A percentile compares a stretch with the other conserved stretches of the same genome.
These are phyloP conservation scores for Candida tibetensis DNA, from an alignment of 805 yeast species.

Conservation along the genomic window DNA sequence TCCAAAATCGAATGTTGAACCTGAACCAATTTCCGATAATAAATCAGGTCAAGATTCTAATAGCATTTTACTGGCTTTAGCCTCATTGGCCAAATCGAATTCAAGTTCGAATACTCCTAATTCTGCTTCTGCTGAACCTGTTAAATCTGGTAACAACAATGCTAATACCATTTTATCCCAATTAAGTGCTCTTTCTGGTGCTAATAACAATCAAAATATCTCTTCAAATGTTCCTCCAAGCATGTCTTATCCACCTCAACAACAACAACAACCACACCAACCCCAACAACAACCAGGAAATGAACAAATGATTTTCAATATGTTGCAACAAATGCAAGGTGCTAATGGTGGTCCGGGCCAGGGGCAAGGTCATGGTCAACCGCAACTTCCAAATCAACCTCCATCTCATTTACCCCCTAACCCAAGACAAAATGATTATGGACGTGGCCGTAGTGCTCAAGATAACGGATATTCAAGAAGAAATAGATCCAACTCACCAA, in stretches of 20 bases:
- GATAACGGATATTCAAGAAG: constrained; percentile 44
- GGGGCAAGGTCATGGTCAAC: constrained; percentile 4
- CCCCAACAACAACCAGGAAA: constrained; percentile 18
- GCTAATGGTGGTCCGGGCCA: constrained; percentile 2
- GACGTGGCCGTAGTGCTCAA: constrained; percentile 28
- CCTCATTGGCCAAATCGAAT: constrained; percentile 53
- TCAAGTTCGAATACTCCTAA: constrained; percentile 31
- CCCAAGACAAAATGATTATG: constrained; percentile 15
- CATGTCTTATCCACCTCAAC: constrained; percentile 11
- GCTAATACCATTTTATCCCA: constrained; percentile 43
- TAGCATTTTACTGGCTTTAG: constrained; percentile 66
- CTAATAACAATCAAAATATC: constrained; percentile 2
- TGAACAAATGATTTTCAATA: constrained; percentile 45
- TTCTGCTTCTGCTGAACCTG: constrained; percentile 26
- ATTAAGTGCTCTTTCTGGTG: constrained; percentile 39
- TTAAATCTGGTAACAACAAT: constrained; percentile 17
- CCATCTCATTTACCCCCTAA: constrained; percentile 12
- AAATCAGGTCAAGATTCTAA: constrained; percentile 43
- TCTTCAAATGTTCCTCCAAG: constrained; percentile 11
- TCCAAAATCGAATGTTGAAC: constrained; percentile 35
- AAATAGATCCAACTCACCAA: constrained; percentile 56
- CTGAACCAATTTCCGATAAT: constrained; percentile 17
- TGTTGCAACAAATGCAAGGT: constrained; percentile 51
- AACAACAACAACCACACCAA: constrained; percentile 7
- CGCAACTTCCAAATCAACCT: constrained; percentile 11